These are phyloP conservation scores for Golubevia pallescens DNA, from an alignment of 1,284 basidiomycete genomes.

Conservation along the genomic window DNA sequence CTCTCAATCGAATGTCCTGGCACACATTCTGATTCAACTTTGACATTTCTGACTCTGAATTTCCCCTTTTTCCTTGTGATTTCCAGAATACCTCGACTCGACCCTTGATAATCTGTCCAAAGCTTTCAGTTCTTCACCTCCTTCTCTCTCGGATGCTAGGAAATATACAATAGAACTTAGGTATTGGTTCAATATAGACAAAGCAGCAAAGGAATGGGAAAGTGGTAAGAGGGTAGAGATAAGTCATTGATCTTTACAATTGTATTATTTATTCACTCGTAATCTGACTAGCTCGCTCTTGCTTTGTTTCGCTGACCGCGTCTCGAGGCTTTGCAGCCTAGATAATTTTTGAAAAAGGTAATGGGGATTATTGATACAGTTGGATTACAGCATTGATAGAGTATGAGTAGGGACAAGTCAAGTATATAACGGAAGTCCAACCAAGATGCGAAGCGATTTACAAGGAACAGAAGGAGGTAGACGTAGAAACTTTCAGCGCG, in stretches of 20 bases:
- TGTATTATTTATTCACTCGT: too few species aligned
- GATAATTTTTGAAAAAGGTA: too few species aligned
- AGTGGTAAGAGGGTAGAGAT: slow-evolving; percentile 48
- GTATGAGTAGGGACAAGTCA: too few species aligned
- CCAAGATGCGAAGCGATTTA: too few species aligned
- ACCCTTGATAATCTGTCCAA: slow-evolving; percentile 24
- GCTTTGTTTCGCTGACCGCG: too few species aligned
- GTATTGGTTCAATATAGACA: slow-evolving; percentile 60
- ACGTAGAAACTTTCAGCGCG: too few species aligned
- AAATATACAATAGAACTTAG: slow-evolving; percentile 43
- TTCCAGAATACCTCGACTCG: slow-evolving; percentile 20
- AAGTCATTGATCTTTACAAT: slow-evolving; percentile 48
- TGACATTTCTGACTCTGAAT: not conserved
- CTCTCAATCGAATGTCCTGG: not conserved
- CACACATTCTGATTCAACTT: not conserved
- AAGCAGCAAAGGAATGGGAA: slow-evolving; percentile 53
- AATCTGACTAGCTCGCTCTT: too few species aligned
- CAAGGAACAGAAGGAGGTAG: too few species aligned
- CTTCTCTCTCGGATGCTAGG: slow-evolving; percentile 27
- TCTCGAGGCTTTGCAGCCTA: too few species aligned
- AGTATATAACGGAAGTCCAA: too few species aligned
- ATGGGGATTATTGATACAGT: too few species aligned
- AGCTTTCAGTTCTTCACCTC: slow-evolving; percentile 30
- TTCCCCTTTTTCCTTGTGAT: not conserved
- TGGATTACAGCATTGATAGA: too few species aligned